phyloP scores from a whole-genome alignment of 2,329 filamentous ascomycete species.

The Epichloe coenophiala region DNA sequence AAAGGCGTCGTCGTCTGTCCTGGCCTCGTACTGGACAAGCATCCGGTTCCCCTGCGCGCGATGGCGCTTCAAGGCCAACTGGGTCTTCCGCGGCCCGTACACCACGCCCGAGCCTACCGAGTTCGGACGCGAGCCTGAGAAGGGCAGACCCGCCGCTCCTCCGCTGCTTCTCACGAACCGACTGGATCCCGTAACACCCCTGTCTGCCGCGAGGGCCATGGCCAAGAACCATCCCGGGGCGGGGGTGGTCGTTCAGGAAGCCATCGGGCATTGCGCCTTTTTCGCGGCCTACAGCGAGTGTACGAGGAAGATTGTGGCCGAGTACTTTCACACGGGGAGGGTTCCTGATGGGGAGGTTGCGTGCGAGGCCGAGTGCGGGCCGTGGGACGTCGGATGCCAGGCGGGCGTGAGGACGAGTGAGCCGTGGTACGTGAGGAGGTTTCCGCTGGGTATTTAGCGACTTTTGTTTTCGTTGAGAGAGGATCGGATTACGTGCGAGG shows the following conservation, averaged over 20 bases:
- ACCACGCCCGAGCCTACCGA: constrained; percentile 15
- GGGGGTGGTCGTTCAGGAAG: constrained; percentile 10
- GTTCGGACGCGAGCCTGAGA: neutral
- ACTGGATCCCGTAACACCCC: constrained; percentile 33
- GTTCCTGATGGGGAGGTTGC: constrained; percentile 8
- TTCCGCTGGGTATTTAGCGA: constrained; percentile 1
- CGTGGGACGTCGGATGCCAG: constrained; percentile 7
- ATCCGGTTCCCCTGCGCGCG: constrained; percentile 26
- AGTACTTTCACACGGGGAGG: constrained; percentile 10
- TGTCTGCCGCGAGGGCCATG: constrained; percentile 10
- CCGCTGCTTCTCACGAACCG: constrained; percentile 29
- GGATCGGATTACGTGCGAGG: neutral
- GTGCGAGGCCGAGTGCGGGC: constrained; percentile 11
- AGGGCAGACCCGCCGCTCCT: constrained; percentile 25
- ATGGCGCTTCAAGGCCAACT: constrained; percentile 24
- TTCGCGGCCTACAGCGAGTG: constrained; percentile 7
- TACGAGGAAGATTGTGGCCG: constrained; percentile 7
- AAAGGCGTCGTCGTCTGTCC: constrained; percentile 14
- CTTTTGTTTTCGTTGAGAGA: neutral
- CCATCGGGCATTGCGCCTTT: constrained; percentile 10
- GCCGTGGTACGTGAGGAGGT: neutral
- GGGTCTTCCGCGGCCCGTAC: constrained; percentile 26
- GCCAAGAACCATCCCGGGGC: constrained; percentile 10
- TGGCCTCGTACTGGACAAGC: constrained; percentile 20
- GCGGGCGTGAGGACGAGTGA: neutral